These are phyloP conservation scores for Stemphylium beticola DNA, from an alignment of 2,329 filamentous ascomycete genomes.

Conservation along the genomic window DNA sequence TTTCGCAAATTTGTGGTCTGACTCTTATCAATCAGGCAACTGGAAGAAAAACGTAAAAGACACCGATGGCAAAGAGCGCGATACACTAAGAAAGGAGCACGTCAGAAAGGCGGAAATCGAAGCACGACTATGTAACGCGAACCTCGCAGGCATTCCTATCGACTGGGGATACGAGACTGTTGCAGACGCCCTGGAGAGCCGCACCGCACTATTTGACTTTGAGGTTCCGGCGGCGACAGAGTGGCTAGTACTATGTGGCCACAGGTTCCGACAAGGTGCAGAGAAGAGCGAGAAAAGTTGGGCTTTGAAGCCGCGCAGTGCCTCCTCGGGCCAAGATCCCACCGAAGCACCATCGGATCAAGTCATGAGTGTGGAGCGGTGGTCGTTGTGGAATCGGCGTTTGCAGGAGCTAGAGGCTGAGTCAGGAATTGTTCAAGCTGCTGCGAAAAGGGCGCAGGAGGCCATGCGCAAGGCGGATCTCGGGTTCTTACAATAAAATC, in stretches of 20 bases:
- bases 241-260: background rate
- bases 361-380: background rate
- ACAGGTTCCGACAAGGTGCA: slow-evolving; percentile 3
- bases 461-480: background rate
- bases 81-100: background rate
- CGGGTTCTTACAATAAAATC: too few species aligned
- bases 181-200: slow-evolving; percentile 6
- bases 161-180: slow-evolving; percentile 13
- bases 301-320: background rate
- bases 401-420: background rate
- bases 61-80: background rate
- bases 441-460: background rate
- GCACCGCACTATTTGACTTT: slow-evolving; percentile 6
- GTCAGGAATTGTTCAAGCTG: background rate
- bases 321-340: too few species aligned
- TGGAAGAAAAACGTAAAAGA: background rate
- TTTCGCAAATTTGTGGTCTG: slow-evolving; percentile 13
- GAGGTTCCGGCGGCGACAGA: slow-evolving; percentile 9
- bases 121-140: slow-evolving; percentile 1
- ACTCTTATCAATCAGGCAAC: background rate
- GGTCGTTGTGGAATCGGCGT: background rate
- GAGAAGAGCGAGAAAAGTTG: background rate
- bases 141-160: slow-evolving; percentile 7
- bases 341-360: too few species aligned
- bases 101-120: slow-evolving; percentile 8